Evolutionary conservation across 176 grass and related monocot species (phyloP).

Genomic region (Cocos nucifera): DNA sequence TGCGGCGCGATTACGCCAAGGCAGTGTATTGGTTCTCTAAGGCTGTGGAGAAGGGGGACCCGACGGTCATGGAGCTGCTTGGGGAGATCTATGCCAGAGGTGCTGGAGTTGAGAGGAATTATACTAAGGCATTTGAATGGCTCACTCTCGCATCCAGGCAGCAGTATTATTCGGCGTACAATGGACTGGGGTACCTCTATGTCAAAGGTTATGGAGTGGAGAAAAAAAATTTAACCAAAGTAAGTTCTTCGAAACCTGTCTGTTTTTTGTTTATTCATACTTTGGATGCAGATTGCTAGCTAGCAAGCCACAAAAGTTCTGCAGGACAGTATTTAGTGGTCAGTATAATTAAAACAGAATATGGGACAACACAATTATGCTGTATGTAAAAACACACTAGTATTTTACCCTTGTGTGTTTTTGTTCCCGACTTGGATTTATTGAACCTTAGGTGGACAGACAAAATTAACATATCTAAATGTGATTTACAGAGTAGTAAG

Average conservation of each 20-base stretch:
- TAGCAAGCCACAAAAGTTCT: no score
- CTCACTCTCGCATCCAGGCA: constrained; percentile 66
- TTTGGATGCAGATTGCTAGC: no score
- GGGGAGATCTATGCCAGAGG: constrained; percentile 96
- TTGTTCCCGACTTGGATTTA: no score
- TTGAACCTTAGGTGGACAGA: no score
- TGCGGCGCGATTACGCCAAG: constrained; percentile 69
- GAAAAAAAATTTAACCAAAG: constrained; percentile 84
- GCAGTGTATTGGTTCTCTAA: constrained; percentile 80
- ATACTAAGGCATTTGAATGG: constrained; percentile 86
- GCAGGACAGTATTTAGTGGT: no score
- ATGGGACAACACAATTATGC: no score
- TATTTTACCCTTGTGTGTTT: no score
- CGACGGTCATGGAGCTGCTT: constrained; percentile 60
- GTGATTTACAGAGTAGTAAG: no score
- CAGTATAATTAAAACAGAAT: no score
- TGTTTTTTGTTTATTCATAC: no score
- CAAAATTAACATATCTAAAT: no score
- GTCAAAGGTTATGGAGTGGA: constrained; percentile 96
- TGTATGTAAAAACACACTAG: no score
- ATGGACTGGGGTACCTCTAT: constrained; percentile 94
- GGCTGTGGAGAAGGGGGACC: constrained; percentile 79
- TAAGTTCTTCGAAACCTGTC: constrained; percentile 23
- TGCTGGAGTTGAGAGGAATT: constrained; percentile 86
- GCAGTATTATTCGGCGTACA: constrained; percentile 90